Conservation (phyloP, 1,284 basidiomycete genomes). For the Boletus sp. region DNA sequence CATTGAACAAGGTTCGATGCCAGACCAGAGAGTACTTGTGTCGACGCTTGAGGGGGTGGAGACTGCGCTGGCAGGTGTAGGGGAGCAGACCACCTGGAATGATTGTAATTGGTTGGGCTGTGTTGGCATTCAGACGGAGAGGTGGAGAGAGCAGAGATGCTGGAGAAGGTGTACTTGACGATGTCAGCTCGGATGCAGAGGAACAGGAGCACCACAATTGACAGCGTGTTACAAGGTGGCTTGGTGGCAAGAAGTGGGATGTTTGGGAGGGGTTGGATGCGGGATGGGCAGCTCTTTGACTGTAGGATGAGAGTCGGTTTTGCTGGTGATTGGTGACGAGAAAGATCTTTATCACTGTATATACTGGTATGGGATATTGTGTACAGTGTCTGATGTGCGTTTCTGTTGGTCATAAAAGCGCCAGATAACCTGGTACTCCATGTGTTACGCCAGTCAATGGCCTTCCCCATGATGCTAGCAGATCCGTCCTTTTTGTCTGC, state of each 20-base stretch:
- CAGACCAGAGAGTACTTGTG: slow-evolving; percentile 86
- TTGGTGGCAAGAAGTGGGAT: slow-evolving; percentile 59
- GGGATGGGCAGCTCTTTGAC: slow-evolving; percentile 52
- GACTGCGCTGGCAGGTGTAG: slow-evolving; percentile 70
- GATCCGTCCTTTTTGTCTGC: no score
- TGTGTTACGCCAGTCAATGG: no score
- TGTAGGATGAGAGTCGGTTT: neutral
- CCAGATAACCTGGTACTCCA: no score
- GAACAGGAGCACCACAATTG: slow-evolving; percentile 51
- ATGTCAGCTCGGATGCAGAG: slow-evolving; percentile 37
- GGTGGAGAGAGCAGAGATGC: slow-evolving; percentile 53
- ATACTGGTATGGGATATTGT: neutral
- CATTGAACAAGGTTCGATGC: slow-evolving; percentile 90
- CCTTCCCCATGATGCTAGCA: no score
- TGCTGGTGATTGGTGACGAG: no score
- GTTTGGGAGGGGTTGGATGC: slow-evolving; percentile 59
- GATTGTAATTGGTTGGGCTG: slow-evolving; percentile 95
- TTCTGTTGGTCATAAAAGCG: no score
- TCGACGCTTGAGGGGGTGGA: slow-evolving; percentile 80
- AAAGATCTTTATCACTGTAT: neutral
- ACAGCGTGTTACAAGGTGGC: slow-evolving; percentile 58
- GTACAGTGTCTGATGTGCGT: no score
- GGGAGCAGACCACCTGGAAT: slow-evolving; percentile 97
- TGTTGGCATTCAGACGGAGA: slow-evolving; percentile 58
- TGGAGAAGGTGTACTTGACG: slow-evolving; percentile 46